These are phyloP conservation scores for Dryadomyces sulphureus DNA, from an alignment of 2,329 filamentous ascomycete genomes.

Conservation along the genomic window DNA sequence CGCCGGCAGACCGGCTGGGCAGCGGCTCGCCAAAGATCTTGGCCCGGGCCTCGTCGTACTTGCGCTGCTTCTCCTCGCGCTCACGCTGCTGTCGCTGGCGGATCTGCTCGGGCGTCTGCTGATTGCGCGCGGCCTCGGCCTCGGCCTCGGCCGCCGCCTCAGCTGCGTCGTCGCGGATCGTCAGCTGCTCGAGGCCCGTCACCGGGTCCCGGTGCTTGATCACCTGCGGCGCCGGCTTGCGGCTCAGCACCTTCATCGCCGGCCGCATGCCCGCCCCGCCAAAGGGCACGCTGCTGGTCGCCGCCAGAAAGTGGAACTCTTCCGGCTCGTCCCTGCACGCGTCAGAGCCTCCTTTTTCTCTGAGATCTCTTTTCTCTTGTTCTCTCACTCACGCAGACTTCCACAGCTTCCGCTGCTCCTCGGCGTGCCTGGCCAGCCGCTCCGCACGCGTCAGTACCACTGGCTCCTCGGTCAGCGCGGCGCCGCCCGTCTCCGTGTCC, in stretches of 20 bases:
- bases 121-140: conserved; percentile 49
- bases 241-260: conserved; percentile 69
- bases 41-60: conserved; percentile 78
- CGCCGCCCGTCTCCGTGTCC: conserved; percentile 1
- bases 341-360: neutral
- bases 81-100: conserved; percentile 64
- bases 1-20: conserved; percentile 17
- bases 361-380: too few species aligned
- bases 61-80: conserved; percentile 75
- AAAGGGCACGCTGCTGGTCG: conserved; percentile 26
- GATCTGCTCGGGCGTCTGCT: conserved; percentile 60
- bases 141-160: conserved; percentile 57
- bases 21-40: conserved; percentile 58
- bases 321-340: conserved; percentile 52
- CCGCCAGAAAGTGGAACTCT: conserved; percentile 53
- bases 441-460: conserved; percentile 54
- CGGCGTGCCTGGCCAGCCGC: conserved; percentile 62
- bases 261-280: conserved; percentile 60
- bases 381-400: conserved; percentile 56
- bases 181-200: conserved; percentile 28
- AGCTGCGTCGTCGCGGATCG: conserved; percentile 36
- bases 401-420: conserved; percentile 78
- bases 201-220: conserved; percentile 43
- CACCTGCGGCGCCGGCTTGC: conserved; percentile 52
- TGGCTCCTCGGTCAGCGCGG: conserved; percentile 13